These are phyloP conservation scores for Magnaporthales sp. DNA, from an alignment of 2,329 filamentous ascomycete species.

Conservation along the genomic window DNA sequence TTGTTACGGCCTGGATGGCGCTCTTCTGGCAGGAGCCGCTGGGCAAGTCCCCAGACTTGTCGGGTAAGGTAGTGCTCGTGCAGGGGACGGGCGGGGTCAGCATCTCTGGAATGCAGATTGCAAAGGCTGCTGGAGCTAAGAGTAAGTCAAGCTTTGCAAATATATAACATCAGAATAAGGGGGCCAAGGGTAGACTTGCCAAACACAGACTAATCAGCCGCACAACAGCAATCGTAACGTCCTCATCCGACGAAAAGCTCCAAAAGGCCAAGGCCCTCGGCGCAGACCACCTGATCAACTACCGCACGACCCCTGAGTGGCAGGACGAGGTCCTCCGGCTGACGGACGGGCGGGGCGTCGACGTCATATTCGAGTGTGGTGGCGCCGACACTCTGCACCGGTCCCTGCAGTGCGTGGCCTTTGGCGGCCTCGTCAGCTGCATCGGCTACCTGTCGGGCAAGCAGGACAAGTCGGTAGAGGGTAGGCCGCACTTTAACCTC, in stretches of 20 bases:
- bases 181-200: constrained; percentile 20
- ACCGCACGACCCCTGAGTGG: constrained; percentile 43
- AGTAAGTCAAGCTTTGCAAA: constrained; percentile 23
- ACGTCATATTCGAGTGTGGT: constrained; percentile 47
- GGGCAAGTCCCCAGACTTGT: constrained; percentile 31
- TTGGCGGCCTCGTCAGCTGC: constrained; percentile 44
- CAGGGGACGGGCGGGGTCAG: constrained; percentile 48
- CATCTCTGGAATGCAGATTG: constrained; percentile 43
- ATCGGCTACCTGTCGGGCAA: constrained; percentile 44
- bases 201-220: constrained; percentile 17
- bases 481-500: constrained; percentile 52
- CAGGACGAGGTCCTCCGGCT: constrained; percentile 35
- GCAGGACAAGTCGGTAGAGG: constrained; percentile 39
- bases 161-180: no score
- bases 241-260: constrained; percentile 43
- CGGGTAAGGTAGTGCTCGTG: constrained; percentile 34
- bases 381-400: constrained; percentile 41
- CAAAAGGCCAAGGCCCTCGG: constrained; percentile 35
- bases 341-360: constrained; percentile 36
- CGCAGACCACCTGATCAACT: constrained; percentile 46
- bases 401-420: constrained; percentile 42
- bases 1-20: constrained; percentile 57
- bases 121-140: constrained; percentile 39
- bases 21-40: constrained; percentile 51
- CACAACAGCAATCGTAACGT: constrained; percentile 41